Conservation (phyloP, 345 rosid genomes). For the Conringia planisiliqua region DNA sequence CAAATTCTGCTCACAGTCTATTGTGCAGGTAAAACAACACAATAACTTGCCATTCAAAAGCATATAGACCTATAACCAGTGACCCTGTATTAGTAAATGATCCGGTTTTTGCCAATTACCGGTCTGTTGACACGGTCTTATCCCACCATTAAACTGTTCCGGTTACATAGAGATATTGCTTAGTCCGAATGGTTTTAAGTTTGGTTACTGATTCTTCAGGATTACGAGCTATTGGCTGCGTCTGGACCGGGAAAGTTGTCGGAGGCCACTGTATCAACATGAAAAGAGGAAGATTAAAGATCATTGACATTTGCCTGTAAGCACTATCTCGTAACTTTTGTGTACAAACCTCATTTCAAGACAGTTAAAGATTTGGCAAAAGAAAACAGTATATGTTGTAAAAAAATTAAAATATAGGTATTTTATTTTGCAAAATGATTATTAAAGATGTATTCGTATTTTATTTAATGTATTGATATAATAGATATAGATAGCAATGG, state of each 20-base stretch:
- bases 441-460: no score
- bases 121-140: not conserved
- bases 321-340: not conserved
- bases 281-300: conserved; percentile 1
- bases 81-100: not conserved
- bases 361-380: not conserved
- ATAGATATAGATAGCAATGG: no score
- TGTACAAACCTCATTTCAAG: not conserved
- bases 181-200: not conserved
- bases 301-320: conserved; percentile 6
- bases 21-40: conserved; percentile 52
- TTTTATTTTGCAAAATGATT: no score
- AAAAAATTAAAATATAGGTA: no score
- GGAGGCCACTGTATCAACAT: conserved; percentile 42
- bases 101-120: not conserved
- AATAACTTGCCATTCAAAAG: not conserved
- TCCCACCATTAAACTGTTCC: not conserved
- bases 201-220: conserved; percentile 36
- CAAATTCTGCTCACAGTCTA: conserved; percentile 83
- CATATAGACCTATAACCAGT: not conserved
- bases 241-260: conserved; percentile 40
- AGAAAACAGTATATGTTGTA: not conserved
- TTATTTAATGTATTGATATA: no score
- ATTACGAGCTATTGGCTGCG: conserved; percentile 47
- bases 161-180: not conserved